A percentile compares a stretch with the other conserved stretches of the same genome.
Conservation (phyloP, 345 rosid species). For the Xanthoceras sorbifolium region DNA sequence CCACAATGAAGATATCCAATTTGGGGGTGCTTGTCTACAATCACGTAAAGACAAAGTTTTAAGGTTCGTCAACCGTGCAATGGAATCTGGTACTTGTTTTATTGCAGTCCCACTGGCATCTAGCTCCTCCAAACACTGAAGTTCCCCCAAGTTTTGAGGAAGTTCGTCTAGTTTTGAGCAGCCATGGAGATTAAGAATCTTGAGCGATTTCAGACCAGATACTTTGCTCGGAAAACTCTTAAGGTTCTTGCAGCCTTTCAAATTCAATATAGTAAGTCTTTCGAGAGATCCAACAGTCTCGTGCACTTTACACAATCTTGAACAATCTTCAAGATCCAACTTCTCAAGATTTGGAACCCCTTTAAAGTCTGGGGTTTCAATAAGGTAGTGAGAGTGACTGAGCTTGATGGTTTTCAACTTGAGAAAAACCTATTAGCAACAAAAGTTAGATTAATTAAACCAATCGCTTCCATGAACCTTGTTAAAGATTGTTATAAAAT, state of each 20-base stretch:
- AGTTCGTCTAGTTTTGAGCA: neutral
- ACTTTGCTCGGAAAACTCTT: neutral
- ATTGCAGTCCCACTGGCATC: neutral
- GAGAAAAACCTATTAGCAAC: neutral
- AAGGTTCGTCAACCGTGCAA: neutral
- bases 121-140: constrained; percentile 2
- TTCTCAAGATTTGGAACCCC: neutral
- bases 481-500: neutral
- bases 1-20: neutral
- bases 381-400: neutral
- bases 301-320: neutral
- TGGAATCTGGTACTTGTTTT: neutral
- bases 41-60: neutral
- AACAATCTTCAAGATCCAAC: neutral
- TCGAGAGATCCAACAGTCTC: neutral
- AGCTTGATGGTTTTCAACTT: constrained; percentile 1
- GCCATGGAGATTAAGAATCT: neutral
- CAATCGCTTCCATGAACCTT: neutral
- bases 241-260: neutral
- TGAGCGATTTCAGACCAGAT: neutral
- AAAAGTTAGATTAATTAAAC: neutral
- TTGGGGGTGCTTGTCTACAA: neutral
- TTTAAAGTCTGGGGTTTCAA: neutral
- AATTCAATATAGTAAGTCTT: neutral
- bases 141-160: neutral